Percentiles rank a stretch among this genome's conserved stretches.
phyloP scores from a whole-genome alignment of 192 early-diverging fungal species.

The Entophlyctis luteolus region DNA sequence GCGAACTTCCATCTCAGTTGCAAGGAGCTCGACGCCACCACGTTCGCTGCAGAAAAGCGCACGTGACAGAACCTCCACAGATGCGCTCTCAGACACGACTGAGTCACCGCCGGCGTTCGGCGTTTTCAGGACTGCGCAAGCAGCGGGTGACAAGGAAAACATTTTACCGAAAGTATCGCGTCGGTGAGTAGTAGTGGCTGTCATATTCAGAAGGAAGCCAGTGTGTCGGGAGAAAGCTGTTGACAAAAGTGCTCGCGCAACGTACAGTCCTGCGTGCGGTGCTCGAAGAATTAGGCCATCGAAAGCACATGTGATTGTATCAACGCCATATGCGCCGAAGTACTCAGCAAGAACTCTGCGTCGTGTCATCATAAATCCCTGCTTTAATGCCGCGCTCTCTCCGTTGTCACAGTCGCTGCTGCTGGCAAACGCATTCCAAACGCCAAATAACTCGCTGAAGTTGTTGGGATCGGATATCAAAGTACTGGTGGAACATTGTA shows the following conservation, averaged over 20 bases:
- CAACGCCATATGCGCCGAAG: slow-evolving; percentile 17
- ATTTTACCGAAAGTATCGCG: not conserved
- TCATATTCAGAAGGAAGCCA: slow-evolving; percentile 17
- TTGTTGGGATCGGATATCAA: not conserved
- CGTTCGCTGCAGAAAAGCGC: not conserved
- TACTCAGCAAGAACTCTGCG: not conserved
- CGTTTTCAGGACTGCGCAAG: not conserved
- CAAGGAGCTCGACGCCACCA: not conserved
- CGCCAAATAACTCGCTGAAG: not conserved
- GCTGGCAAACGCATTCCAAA: slow-evolving; percentile 19
- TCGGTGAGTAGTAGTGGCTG: not conserved
- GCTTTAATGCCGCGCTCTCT: not conserved
- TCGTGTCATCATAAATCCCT: not conserved
- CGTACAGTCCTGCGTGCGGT: not conserved
- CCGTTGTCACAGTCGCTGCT: slow-evolving; percentile 9
- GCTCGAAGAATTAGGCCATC: slow-evolving; percentile 15
- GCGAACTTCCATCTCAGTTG: slow-evolving; percentile 31
- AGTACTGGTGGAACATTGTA: not conserved
- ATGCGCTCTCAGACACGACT: slow-evolving; percentile 23
- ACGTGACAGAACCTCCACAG: slow-evolving; percentile 20
- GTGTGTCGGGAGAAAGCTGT: not conserved
- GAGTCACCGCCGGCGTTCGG: slow-evolving; percentile 39
- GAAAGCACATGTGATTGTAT: slow-evolving; percentile 1
- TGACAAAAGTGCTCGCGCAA: not conserved
- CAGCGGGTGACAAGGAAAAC: not conserved